Percentiles rank a stretch among this genome's conserved stretches.
Conservation (phyloP, 257 asterid genomes). For the Anisodus tanguticus region DNA sequence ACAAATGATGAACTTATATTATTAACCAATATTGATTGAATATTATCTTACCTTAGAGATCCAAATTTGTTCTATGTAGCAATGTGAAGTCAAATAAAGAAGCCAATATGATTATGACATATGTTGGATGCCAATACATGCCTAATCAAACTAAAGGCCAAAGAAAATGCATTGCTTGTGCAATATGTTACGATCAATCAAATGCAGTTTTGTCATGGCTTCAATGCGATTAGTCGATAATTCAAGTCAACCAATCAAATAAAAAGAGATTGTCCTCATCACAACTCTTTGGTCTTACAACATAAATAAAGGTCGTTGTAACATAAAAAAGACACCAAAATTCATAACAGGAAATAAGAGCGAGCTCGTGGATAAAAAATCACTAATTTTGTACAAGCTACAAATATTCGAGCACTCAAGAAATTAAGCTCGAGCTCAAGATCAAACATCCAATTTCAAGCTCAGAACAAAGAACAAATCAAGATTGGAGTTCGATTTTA, state of each 20-base stretch:
- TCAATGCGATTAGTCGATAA: not conserved
- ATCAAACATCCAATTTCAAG: not conserved
- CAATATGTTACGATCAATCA: not conserved
- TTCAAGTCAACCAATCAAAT: not conserved
- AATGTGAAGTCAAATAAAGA: not conserved
- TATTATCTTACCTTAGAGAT: not conserved
- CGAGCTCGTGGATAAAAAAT: not conserved
- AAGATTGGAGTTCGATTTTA: not conserved
- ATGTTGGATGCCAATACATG: no score
- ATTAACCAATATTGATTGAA: not conserved
- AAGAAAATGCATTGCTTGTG: not conserved
- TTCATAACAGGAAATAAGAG: not conserved
- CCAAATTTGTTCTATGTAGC: not conserved
- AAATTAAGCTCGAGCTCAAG: not conserved
- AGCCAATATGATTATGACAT: not conserved
- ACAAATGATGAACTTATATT: not conserved
- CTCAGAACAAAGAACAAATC: not conserved
- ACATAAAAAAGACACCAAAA: not conserved
- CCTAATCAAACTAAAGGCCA: not conserved
- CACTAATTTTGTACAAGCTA: accelerated
- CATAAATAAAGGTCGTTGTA: not conserved
- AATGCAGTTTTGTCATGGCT: not conserved
- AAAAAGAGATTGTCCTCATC: not conserved
- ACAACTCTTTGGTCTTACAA: not conserved
- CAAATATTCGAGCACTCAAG: not conserved